phyloP scores from a whole-genome alignment of 2,329 filamentous ascomycete species.

The Daldinia eschscholtzii region DNA sequence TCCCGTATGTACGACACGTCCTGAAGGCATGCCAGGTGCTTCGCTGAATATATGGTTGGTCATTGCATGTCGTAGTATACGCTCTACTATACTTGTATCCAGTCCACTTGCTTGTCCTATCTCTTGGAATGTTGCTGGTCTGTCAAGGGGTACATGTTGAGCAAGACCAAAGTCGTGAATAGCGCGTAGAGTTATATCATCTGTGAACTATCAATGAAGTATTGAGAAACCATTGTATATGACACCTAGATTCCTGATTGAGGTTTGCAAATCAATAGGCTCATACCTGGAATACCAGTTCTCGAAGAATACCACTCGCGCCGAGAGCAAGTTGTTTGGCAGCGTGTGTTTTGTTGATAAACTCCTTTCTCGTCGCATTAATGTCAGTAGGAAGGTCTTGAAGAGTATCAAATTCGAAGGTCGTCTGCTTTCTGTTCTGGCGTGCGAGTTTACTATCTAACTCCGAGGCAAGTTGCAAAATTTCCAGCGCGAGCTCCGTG shows the following conservation, averaged over 20 bases:
- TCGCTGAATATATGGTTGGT: neutral
- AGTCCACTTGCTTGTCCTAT: neutral
- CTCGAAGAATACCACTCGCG: neutral
- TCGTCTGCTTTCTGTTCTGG: neutral
- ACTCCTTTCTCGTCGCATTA: neutral
- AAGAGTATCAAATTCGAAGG: neutral
- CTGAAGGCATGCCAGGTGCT: neutral
- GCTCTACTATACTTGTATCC: neutral
- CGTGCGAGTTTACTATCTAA: neutral
- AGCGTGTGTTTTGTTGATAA: neutral
- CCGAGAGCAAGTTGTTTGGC: neutral
- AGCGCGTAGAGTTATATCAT: neutral
- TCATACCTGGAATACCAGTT: neutral
- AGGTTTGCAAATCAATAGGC: neutral
- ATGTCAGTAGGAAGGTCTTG: neutral
- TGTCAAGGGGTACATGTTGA: neutral
- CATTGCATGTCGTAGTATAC: neutral
- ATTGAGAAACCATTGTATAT: neutral
- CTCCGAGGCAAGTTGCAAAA: neutral
- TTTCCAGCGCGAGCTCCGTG: neutral
- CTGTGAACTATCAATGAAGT: neutral
- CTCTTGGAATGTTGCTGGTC: neutral
- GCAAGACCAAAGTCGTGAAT: conserved; percentile 3
- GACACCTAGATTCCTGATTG: neutral
- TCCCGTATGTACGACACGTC: neutral